A percentile compares a stretch with the other conserved stretches of the same genome.
phyloP scores from a whole-genome alignment of 495 filamentous ascomycete species.

The Talaromyces stipitatus region DNA sequence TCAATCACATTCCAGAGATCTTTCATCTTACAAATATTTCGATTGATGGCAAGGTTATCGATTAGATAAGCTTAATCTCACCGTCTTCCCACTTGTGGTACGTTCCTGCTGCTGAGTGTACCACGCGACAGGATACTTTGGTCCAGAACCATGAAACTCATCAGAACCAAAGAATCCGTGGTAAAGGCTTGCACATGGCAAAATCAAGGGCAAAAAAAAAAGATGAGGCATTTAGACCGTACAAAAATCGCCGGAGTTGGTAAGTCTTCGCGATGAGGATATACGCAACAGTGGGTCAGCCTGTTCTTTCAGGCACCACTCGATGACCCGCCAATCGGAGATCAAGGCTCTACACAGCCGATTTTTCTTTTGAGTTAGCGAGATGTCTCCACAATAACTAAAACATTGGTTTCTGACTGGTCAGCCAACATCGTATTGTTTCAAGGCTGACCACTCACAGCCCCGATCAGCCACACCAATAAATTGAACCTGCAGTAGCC shows the following conservation, averaged over 20 bases:
- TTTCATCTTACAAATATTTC: not conserved
- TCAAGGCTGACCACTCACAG: not conserved
- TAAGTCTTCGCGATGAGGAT: not conserved
- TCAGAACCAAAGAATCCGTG: not conserved
- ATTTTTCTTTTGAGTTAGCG: too few species aligned
- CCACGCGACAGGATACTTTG: not conserved
- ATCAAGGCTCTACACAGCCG: not conserved
- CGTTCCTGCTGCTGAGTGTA: not conserved
- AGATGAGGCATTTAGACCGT: not conserved
- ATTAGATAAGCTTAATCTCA: constrained; percentile 2
- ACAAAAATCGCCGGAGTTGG: constrained; percentile 2
- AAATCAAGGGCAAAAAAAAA: not conserved
- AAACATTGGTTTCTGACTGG: not conserved
- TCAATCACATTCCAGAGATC: too few species aligned
- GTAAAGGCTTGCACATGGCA: not conserved
- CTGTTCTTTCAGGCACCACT: constrained; percentile 1
- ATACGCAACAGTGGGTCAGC: not conserved
- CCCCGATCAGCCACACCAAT: not conserved
- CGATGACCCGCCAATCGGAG: not conserved
- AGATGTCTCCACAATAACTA: not conserved
- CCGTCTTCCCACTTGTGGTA: not conserved
- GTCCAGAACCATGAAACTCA: not conserved
- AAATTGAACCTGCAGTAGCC: not conserved
- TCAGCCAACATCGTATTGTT: not conserved
- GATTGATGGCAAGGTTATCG: not conserved